Conservation (phyloP, 805 yeast species). For the Candida gorgasii region DNA sequence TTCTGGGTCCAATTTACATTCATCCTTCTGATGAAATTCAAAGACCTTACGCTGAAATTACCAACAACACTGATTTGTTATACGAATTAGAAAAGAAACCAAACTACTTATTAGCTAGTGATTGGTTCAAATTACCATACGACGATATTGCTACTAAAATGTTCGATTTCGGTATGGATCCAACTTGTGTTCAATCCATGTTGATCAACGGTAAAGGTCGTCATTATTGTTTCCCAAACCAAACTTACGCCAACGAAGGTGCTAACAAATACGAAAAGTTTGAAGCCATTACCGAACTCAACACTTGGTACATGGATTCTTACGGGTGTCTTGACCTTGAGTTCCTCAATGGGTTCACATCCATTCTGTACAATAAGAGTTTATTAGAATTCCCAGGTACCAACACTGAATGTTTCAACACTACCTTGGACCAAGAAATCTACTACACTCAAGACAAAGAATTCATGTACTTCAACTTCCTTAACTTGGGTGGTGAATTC, state of each 20-base stretch:
- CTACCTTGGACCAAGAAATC: slow-evolving; percentile 20
- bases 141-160: slow-evolving; percentile 35
- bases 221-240: slow-evolving; percentile 21
- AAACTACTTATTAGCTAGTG: slow-evolving; percentile 33
- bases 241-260: slow-evolving; percentile 14
- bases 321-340: slow-evolving; percentile 13
- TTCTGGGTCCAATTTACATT: slow-evolving; percentile 48
- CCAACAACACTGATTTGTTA: slow-evolving; percentile 29
- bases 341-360: slow-evolving; percentile 8
- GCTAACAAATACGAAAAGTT: slow-evolving; percentile 17
- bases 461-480: slow-evolving; percentile 29
- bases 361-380: slow-evolving; percentile 4
- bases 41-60: slow-evolving; percentile 34
- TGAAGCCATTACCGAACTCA: slow-evolving; percentile 15
- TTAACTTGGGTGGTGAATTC: slow-evolving; percentile 36
- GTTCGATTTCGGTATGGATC: slow-evolving; percentile 33
- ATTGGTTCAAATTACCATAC: slow-evolving; percentile 38
- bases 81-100: slow-evolving; percentile 26
- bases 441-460: slow-evolving; percentile 20
- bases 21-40: slow-evolving; percentile 31
- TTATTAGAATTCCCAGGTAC: slow-evolving; percentile 26
- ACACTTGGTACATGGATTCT: slow-evolving; percentile 18
- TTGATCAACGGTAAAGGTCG: slow-evolving; percentile 33
- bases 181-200: slow-evolving; percentile 32
- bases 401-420: slow-evolving; percentile 22